A percentile compares a stretch with the other conserved stretches of the same genome.
Conservation (phyloP, 2,329 filamentous ascomycete species). For the Colletotrichum siamense region DNA sequence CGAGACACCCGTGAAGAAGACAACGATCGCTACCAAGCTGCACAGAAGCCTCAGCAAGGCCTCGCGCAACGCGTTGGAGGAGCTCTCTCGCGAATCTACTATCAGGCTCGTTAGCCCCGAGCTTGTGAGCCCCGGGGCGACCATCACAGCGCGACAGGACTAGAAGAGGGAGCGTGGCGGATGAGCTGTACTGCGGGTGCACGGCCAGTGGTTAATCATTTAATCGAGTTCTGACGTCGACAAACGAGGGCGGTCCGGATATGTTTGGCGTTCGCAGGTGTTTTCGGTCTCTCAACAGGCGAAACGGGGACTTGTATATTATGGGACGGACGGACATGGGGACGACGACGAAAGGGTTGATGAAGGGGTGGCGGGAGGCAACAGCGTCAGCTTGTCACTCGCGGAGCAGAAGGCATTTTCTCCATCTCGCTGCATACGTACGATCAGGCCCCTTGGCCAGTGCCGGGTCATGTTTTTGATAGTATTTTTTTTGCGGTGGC, state of each 20-base stretch:
- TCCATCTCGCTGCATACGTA: conserved; percentile 7
- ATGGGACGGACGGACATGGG: background rate
- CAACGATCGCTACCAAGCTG: background rate
- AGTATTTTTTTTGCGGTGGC: background rate
- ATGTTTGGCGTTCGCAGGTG: conserved; percentile 16
- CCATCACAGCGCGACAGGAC: conserved; percentile 19
- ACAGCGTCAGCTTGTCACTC: background rate
- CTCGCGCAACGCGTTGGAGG: conserved; percentile 21
- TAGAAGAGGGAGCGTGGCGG: background rate
- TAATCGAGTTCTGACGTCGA: conserved; percentile 11
- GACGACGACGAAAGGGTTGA: background rate
- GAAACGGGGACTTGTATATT: conserved; percentile 21
- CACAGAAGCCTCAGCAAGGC: conserved; percentile 20
- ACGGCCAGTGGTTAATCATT: background rate
- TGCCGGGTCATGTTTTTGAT: background rate
- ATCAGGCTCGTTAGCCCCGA: conserved; percentile 23
- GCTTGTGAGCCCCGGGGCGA: conserved; percentile 5
- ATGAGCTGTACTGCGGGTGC: background rate
- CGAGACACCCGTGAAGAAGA: background rate
- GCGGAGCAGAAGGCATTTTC: background rate
- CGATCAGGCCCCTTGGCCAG: background rate
- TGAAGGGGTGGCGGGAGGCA: background rate
- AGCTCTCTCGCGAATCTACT: conserved; percentile 14
- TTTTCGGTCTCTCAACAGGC: conserved; percentile 22
- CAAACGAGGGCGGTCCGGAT: conserved; percentile 19